Evolutionary conservation across 2,329 filamentous ascomycete genomes (phyloP), one percentile per base, ranked within the genome.

Genomic region (Aspergillus piperis): DNA sequence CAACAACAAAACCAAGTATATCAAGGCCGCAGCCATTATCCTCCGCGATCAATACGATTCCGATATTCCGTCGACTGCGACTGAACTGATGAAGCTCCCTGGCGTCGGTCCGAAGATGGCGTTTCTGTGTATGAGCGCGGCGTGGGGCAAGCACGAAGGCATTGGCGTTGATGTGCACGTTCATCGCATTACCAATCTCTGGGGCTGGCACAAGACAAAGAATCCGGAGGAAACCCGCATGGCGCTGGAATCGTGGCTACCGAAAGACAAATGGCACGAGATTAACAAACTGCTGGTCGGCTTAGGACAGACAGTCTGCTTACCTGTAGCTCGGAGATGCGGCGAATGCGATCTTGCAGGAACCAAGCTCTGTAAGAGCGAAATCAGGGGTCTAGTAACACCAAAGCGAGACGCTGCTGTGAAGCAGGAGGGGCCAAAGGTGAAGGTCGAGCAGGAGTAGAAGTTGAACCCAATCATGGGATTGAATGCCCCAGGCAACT

Each of bases 81-180:
- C 88, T 63, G 92, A 89, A 0, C 82, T 97, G 19, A 88, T 88
- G 54, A 85, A 86, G 1, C 83, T 96, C 0, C 92, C 92, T 0
- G 93, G 93, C 5, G 93, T 97, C 1, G 93, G 93, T 0, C 93
- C 93, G 30, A 97, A 97, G 78, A 97, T 97, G 93, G 92, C 89
- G 11, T 93, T 95, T 74, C 84, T 97, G 21, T 94, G 90, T 73
- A 86, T 96, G 80, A 89, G 88, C 50, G 89, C 89, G 0, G 91
- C 89, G 70, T 83, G 89, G 89, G 86, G 86, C 2, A 80, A 83
- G 48, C 82, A 86, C 53, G 83, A 88, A 66, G 93, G 93, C 7
- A 96, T 97, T 65, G 93, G 93, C 25, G 93, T 97, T 52, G 93
- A 97, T 74, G 92, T 96, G 5, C 93, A 97, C 76, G 93, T 97